Evolutionary conservation across 495 filamentous ascomycete species (phyloP).

Genomic region (Trichoderma virens): DNA sequence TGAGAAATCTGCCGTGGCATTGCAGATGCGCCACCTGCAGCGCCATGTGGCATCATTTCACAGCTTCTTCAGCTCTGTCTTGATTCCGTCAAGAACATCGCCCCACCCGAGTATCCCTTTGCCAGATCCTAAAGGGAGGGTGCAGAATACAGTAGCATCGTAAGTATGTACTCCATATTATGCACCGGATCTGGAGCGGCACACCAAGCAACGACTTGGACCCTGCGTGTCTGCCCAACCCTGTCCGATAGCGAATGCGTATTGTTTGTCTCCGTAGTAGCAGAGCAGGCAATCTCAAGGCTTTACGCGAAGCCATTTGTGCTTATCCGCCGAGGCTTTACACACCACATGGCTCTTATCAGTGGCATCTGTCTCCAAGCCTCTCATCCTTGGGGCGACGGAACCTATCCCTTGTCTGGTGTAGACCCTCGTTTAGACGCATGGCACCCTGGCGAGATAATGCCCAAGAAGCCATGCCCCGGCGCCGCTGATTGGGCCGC

Average conservation of each 20-base stretch:
- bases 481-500: not conserved
- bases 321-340: not conserved
- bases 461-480: not conserved
- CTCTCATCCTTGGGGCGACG: not conserved
- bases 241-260: not conserved
- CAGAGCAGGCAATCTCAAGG: not conserved
- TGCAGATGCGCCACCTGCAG: not conserved
- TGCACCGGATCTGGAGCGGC: not conserved
- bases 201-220: not conserved
- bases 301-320: conserved; percentile 7
- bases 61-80: not conserved
- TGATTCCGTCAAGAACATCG: not conserved
- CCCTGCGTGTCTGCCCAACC: too few relatives aligned
- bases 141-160: too few relatives aligned
- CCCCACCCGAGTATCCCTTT: not conserved
- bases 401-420: not conserved
- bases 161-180: too few relatives aligned
- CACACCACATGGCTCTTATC: conserved; percentile 4
- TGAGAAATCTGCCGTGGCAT: not conserved
- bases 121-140: not conserved
- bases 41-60: not conserved
- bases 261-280: not conserved
- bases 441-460: not conserved
- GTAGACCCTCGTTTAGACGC: not conserved
- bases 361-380: conserved; percentile 1